These are phyloP conservation scores for Coemansia sp. DNA, from an alignment of 192 early-diverging fungal genomes.

Conservation along the genomic window DNA sequence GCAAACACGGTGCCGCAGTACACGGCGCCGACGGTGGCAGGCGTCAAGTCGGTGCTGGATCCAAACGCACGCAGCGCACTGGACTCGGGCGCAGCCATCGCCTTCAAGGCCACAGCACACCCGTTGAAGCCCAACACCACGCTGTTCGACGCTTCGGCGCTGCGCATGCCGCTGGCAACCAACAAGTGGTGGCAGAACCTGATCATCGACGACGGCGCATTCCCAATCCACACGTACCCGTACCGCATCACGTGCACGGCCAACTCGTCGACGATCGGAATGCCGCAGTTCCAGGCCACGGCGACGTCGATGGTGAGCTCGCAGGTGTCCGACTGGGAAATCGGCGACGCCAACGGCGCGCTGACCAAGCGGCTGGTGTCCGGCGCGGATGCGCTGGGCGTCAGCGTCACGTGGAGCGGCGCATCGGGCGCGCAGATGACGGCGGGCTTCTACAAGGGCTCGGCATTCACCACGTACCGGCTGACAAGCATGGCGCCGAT, in stretches of 20 bases:
- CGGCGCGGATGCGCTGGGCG: constrained; percentile 44
- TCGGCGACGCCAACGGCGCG: constrained; percentile 18
- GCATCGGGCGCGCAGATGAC: constrained; percentile 22
- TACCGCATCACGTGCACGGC: constrained; percentile 40
- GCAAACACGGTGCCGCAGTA: constrained; percentile 15
- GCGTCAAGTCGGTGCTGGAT: constrained; percentile 36
- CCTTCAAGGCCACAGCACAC: constrained; percentile 10
- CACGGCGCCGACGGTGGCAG: constrained; percentile 18
- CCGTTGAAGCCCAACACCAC: constrained; percentile 33
- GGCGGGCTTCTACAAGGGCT: constrained; percentile 57
- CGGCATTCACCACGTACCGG: constrained; percentile 53
- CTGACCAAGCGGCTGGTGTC: constrained; percentile 41
- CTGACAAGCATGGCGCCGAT: constrained; percentile 33
- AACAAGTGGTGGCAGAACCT: constrained; percentile 59
- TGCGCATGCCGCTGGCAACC: constrained; percentile 35
- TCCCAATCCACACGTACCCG: constrained; percentile 54
- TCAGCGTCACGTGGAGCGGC: constrained; percentile 43
- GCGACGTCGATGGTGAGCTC: constrained; percentile 24
- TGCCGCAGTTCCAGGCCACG: constrained; percentile 27
- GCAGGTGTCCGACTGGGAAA: constrained; percentile 28
- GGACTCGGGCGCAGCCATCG: constrained; percentile 13
- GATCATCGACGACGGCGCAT: constrained; percentile 31
- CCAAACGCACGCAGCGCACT: constrained; percentile 39
- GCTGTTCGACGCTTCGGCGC: constrained; percentile 21
- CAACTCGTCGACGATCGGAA: constrained; percentile 32